phyloP scores from a whole-genome alignment of 1,139 yeast genomes.

The Yarrowia galli region DNA sequence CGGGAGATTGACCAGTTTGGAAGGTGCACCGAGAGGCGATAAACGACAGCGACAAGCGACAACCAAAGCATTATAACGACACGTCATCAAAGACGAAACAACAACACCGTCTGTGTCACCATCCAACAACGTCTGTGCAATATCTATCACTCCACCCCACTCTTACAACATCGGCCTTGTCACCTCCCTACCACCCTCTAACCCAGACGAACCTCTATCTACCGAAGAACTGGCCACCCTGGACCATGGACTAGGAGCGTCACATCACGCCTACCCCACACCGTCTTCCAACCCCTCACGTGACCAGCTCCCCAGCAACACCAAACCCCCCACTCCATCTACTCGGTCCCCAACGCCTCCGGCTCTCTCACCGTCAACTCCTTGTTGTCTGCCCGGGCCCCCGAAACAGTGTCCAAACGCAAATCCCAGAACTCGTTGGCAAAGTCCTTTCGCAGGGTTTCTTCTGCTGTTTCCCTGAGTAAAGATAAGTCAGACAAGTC shows the following conservation, averaged over 20 bases:
- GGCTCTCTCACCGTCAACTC: conserved; percentile 38
- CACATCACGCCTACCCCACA: conserved; percentile 33
- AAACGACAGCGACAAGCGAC: no score
- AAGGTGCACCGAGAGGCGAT: no score
- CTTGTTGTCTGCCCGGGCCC: conserved; percentile 1
- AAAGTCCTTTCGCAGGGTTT: conserved; percentile 17
- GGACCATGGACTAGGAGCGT: conserved; percentile 33
- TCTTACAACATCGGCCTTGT: neutral
- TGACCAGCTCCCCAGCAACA: neutral
- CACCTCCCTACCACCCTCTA: neutral
- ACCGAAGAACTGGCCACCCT: conserved; percentile 36
- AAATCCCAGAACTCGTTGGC: conserved; percentile 32
- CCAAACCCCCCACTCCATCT: conserved; percentile 19
- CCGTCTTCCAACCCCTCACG: neutral
- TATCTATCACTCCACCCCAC: neutral
- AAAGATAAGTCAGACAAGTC: neutral
- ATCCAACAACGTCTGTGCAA: no score
- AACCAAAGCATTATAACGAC: no score
- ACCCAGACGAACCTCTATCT: conserved; percentile 37
- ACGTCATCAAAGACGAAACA: no score
- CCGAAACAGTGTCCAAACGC: conserved; percentile 17
- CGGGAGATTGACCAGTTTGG: neutral
- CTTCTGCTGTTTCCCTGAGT: conserved; percentile 9
- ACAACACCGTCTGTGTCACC: no score
- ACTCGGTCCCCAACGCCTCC: conserved; percentile 36